phyloP scores from a whole-genome alignment of 2,329 filamentous ascomycete species.

The Coniochaeta sp. region DNA sequence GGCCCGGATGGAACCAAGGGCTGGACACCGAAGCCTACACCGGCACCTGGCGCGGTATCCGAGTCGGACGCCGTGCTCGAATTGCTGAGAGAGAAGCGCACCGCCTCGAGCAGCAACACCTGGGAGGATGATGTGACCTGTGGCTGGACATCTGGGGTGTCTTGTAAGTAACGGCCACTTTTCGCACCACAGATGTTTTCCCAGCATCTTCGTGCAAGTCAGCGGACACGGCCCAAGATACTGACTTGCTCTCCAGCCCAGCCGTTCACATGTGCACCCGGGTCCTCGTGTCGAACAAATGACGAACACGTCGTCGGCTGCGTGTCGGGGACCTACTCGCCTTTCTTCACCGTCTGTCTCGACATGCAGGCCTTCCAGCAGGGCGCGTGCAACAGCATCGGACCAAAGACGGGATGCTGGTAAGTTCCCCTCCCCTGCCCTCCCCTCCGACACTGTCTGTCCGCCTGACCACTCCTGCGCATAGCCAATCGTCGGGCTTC shows the following conservation, averaged over 20 bases:
- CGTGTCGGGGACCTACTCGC: conserved; percentile 17
- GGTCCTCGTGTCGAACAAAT: conserved; percentile 21
- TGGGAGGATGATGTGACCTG: conserved; percentile 18
- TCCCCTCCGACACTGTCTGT: background rate
- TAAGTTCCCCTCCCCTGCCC: conserved; percentile 18
- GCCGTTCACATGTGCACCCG: conserved; percentile 10
- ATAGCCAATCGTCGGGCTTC: conserved; percentile 8
- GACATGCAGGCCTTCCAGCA: conserved; percentile 22
- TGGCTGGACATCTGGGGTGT: conserved; percentile 15
- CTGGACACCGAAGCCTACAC: conserved; percentile 13
- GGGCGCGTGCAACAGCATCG: conserved; percentile 20
- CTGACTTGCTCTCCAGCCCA: conserved; percentile 7
- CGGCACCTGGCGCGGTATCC: conserved; percentile 5
- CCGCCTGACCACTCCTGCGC: too few relatives aligned
- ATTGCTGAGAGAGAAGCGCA: conserved; percentile 8
- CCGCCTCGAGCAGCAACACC: conserved; percentile 9
- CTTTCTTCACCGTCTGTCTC: conserved; percentile 27
- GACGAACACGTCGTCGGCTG: conserved; percentile 26
- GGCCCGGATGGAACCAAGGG: conserved; percentile 6
- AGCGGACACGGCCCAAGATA: background rate
- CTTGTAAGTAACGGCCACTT: conserved; percentile 10
- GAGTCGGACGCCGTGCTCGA: conserved; percentile 11
- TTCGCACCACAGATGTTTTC: background rate
- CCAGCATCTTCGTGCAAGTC: too few relatives aligned
- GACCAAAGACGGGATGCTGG: conserved; percentile 27